Conservation (phyloP, 2,329 filamentous ascomycete genomes). For the Rutstroemia sydowiana region DNA sequence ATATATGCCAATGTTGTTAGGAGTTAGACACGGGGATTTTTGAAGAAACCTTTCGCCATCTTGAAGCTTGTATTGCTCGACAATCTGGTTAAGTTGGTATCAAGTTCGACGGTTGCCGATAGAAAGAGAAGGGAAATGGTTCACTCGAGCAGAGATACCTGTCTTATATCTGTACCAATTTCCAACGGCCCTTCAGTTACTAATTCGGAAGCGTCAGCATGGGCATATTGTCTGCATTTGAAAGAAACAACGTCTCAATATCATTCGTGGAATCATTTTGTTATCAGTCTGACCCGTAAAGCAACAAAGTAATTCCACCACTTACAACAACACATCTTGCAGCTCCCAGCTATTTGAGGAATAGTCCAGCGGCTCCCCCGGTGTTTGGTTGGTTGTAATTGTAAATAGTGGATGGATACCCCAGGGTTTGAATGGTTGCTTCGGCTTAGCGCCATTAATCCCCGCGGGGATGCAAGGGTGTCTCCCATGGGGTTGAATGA, state of each 20-base stretch:
- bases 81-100: not conserved
- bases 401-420: not conserved
- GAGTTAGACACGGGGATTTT: slow-evolving; percentile 20
- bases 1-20: slow-evolving; percentile 23
- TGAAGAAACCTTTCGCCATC: slow-evolving; percentile 17
- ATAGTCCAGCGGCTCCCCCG: not conserved
- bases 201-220: not conserved
- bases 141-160: not conserved
- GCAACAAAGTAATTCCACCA: slow-evolving; percentile 6
- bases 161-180: slow-evolving; percentile 1
- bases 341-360: not conserved
- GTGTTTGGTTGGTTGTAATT: not conserved
- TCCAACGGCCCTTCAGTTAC: not conserved
- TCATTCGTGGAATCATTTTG: slow-evolving; percentile 8
- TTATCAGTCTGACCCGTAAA: not conserved
- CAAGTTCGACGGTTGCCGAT: slow-evolving; percentile 6
- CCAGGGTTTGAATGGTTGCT: slow-evolving; percentile 3
- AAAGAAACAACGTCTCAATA: not conserved
- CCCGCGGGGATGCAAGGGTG: not conserved
- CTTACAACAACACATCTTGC: not conserved
- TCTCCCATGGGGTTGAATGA: slow-evolving; percentile 7
- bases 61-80: slow-evolving; percentile 1
- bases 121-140: not conserved
- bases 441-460: not conserved
- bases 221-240: not conserved